Base-by-base conservation (phyloP, 768 basidiomycete genomes). In the Phylloporus rhodoxanthus region DNA sequence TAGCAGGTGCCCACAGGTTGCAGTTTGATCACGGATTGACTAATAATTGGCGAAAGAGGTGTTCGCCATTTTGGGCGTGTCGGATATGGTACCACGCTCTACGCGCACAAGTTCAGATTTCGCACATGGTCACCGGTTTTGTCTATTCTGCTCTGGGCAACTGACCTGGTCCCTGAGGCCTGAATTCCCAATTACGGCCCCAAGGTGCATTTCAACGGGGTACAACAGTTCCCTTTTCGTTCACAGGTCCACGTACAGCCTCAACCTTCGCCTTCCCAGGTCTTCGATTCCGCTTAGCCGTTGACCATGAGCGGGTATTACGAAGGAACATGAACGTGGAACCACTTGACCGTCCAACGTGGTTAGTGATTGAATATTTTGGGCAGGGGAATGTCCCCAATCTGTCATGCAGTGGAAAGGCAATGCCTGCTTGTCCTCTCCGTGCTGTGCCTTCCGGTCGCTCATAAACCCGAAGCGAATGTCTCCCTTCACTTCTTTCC, bases 221-320 rank as follows among this genome's bases (percentile, higher is more conserved):
- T 15, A 5, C 7, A 15, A 14, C 32, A 15, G 11, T 7, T 33
- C 32, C 15, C 5, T 33, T 14, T 33, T 33, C 15, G 7, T 32
- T 32, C 30, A 4, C 30, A 13, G 32, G 32, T n/a, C 7, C 32
- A 33, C 7, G 6, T 6, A 14, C 13, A 11, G 11, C 29, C 29
- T 14, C 29, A n/a, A 30, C 11, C 32, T 33, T 5, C 15, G 15
- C 32, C 15, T 3, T 33, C 15, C 32, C 7, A 15, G 14, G 15
- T 33, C 32, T 33, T 14, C 13, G 32, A 15, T 15, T 33, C 32
- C 32, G 14, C 32, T 33, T 33, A 15, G 32, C 32, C 7, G 13
- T 33, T 33, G 13, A 33, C 34, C 34, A 34, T 34, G 39, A 25
- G 23, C 39, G 50, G 46, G 28, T 15, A 48, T 53, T 48, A 45